Evolutionary conservation across 169 alveolate species (phyloP), one percentile per base, ranked within the genome.

Genomic region (Cryptosporidium felis): DNA sequence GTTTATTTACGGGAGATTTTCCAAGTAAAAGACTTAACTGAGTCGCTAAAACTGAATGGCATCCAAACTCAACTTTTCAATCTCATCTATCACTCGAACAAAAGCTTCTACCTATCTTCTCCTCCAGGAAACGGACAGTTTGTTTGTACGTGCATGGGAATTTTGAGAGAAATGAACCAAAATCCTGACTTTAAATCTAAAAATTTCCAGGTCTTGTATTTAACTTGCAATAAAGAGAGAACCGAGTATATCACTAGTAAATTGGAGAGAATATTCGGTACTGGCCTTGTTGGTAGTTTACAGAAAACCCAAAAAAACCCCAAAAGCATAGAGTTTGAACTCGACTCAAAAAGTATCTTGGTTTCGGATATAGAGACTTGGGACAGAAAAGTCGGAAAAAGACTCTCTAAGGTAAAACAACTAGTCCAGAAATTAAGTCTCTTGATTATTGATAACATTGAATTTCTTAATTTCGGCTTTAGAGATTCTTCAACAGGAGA

Each of bases 61-160:
- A 40, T 74, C 5, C 85, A 53, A 18, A 74, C 85, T n/a, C 85
- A 74, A 53, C 8, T 74, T 9, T 74, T 74, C 36, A 74, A 74
- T 56, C 40, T 74, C 47, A 53, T 74, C 14, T 74, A 74, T 56
- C 51, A 74, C 23, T 74, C 85, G 8, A 59, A 74, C 14, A 74
- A 49, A 36, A 74, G 59, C 46, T 53, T 74, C 14, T 74, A 21
- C 56, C 40, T 74, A 36, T 49, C 85, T 8, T 49, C 74, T 9
- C 67, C 85, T 34, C 85, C 74, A 38, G 53, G 85, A 21, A 53
- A 49, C 36, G 85, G 85, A 5, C 85, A 74, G 59, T 74, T 74
- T 74, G 56, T 74, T 40, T 74, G 85, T 56, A 47, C 66, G 16
- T 74, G 85, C 23, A 74, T 74, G 6, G 85, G 74, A 36, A 74